Evolutionary conservation across 2,329 filamentous ascomycete species (phyloP).

Genomic region (Alternaria atra): DNA sequence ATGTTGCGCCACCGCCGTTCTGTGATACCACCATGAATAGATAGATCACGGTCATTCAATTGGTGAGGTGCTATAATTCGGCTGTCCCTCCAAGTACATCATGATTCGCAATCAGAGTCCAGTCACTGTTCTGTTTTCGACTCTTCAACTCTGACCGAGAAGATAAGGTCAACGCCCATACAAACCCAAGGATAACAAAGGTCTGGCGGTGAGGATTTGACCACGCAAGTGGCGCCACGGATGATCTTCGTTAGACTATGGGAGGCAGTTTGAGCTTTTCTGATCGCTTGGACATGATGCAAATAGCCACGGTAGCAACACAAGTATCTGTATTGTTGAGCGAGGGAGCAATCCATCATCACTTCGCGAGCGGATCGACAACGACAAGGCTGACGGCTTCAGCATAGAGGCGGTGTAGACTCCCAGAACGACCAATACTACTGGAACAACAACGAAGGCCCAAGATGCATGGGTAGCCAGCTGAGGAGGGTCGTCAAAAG

Average conservation of each 20-base stretch:
- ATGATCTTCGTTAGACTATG: not conserved
- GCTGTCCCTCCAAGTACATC: no score
- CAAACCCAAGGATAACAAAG: no score
- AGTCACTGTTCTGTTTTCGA: no score
- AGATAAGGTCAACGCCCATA: no score
- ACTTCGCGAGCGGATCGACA: not conserved
- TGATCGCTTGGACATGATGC: not conserved
- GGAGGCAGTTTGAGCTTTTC: not conserved
- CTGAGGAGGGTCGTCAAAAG: not conserved
- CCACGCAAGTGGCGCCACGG: no score
- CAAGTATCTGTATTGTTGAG: not conserved
- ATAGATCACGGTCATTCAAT: no score
- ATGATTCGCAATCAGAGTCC: no score
- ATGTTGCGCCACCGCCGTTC: no score
- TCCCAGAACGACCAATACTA: slow-evolving; percentile 7
- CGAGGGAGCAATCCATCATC: not conserved
- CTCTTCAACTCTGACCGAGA: no score
- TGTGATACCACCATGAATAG: no score
- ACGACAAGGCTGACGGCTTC: slow-evolving; percentile 9
- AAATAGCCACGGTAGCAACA: not conserved
- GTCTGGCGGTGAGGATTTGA: no score
- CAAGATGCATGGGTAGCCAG: not conserved
- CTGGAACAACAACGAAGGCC: slow-evolving; percentile 8
- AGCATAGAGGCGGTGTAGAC: slow-evolving; percentile 12
- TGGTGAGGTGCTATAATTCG: no score